Base-by-base conservation (phyloP, 2,329 filamentous ascomycete species). In the Colletotrichum sp. region DNA sequence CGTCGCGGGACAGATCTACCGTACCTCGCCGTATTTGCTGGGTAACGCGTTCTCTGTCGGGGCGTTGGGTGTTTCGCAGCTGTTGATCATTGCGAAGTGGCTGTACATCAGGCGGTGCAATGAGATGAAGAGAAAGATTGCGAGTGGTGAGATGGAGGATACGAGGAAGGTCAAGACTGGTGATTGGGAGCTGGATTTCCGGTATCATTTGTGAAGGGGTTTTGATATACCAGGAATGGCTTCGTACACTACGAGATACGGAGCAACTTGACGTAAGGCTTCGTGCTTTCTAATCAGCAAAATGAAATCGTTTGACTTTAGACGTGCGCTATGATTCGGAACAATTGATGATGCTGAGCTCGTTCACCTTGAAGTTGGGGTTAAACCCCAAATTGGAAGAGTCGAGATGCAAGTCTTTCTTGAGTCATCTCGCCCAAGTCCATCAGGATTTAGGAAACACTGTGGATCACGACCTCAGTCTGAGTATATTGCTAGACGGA, bases 181-280 rank as follows among this genome's bases (percentile, higher is more conserved):
- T 3, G 88, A 90, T 77, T 79, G 84, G 24, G 88, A 84, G 44
- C 74, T 89, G 69, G 87, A 89, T 69, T 90, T 89, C 75, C 85
- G 83, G 57, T 90, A 89, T 78, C 86, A 88, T 79, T 69, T 83
- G 16, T 84, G n/a, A 70, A 15, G 15, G 83, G 80, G 13, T 16
- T 36, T 0, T 0, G 13, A 16, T 1, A 0, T 0, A 44, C 52
- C 8, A 28, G n/a, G 0, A 13, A 57, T 0, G 2, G 16, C 9
- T 2, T 1, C 0, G 0, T 18, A 16, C 36, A 39, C 8, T 39
- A 0, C 36, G 18, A 1, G 4, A 39, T 39, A 39, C 36, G 36
- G 8, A 39, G 36, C 16, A 39, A 39, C 16, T 18, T 18, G 2
- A 39, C 9, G 1, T 9, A 18, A 39, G 0, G 16, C 36, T 0